These are phyloP conservation scores for Podaxis sp. DNA, from an alignment of 768 basidiomycete genomes.

Conservation along the genomic window DNA sequence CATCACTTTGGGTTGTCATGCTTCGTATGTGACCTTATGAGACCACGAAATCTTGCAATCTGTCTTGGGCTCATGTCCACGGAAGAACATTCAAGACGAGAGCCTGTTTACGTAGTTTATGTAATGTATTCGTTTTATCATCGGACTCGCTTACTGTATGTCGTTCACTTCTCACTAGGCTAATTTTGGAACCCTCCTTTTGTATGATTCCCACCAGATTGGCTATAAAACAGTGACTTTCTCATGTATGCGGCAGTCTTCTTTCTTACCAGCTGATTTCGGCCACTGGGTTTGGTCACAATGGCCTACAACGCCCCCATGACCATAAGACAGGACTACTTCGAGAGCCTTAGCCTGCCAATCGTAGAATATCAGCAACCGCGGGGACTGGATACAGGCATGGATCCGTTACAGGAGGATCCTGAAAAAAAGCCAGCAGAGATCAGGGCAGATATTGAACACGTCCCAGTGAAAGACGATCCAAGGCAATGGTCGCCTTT, in stretches of 20 bases:
- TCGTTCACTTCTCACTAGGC: neutral
- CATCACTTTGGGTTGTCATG: neutral
- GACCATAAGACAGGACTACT: neutral
- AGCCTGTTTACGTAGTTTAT: too few species aligned
- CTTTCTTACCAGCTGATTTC: neutral
- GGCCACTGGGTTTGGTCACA: neutral
- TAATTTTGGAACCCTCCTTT: neutral
- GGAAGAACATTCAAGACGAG: too few species aligned
- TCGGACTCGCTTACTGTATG: neutral
- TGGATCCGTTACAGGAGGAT: neutral
- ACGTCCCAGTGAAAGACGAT: conserved; percentile 50
- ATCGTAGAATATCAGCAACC: neutral
- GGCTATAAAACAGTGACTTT: neutral
- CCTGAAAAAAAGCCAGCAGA: neutral
- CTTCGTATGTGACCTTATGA: too few species aligned
- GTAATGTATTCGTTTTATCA: too few species aligned
- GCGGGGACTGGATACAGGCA: neutral
- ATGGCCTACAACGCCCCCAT: neutral
- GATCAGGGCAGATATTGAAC: conserved; percentile 39
- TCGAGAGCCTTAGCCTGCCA: neutral
- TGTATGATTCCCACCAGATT: neutral
- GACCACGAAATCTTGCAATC: too few species aligned
- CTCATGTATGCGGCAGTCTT: neutral
- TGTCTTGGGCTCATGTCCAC: too few species aligned
- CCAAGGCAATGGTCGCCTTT: conserved; percentile 52